Conservation (phyloP, 2,329 filamentous ascomycete genomes). For the Epichloe aotearoae region DNA sequence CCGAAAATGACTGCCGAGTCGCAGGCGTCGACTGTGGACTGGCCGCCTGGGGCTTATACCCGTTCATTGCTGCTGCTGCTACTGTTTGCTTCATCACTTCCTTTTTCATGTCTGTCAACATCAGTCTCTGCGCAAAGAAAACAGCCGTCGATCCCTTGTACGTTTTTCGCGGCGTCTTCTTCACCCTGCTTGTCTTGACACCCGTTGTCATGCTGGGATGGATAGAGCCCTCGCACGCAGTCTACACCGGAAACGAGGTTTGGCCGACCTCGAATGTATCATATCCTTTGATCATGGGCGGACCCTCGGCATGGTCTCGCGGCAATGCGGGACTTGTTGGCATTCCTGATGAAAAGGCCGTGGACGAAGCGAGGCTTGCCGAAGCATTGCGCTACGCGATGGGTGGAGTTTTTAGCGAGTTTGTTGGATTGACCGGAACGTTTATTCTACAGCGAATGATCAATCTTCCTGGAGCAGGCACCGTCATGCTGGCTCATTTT, state of each 20-base stretch:
- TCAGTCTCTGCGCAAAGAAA: conserved; percentile 3
- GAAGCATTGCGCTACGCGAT: background rate
- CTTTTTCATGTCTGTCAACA: conserved; percentile 7
- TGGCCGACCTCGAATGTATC: background rate
- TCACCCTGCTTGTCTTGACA: conserved; percentile 11
- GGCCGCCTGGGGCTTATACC: conserved; percentile 8
- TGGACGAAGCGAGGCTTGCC: background rate
- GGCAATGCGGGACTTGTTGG: background rate
- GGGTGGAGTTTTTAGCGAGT: too few species aligned
- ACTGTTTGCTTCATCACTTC: conserved; percentile 7
- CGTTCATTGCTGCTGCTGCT: conserved; percentile 9
- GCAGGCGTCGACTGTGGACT: background rate
- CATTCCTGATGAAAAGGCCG: background rate
- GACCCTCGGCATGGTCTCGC: background rate
- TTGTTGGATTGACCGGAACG: background rate
- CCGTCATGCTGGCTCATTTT: conserved; percentile 10
- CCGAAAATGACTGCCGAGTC: background rate
- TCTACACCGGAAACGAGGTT: background rate
- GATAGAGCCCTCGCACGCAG: background rate
- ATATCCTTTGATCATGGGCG: background rate
- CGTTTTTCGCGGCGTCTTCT: conserved; percentile 13
- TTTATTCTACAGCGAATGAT: background rate
- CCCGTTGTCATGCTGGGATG: conserved; percentile 9
- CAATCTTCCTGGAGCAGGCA: background rate
- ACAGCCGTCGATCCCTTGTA: conserved; percentile 8